phyloP scores from a whole-genome alignment of 1,284 basidiomycete genomes.

The Ceratobasidium sp. region DNA sequence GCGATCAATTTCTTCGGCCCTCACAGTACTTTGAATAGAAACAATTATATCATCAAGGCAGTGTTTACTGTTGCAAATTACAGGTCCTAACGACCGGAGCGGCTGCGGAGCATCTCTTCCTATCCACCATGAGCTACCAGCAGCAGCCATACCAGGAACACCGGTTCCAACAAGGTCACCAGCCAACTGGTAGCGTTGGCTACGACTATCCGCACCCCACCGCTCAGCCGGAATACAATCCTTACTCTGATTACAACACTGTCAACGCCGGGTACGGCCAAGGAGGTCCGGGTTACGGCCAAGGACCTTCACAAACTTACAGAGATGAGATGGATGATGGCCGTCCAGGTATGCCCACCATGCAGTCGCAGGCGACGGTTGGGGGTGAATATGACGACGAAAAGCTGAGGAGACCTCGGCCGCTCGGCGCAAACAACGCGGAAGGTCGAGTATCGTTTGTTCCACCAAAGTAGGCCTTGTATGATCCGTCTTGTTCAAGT shows the following conservation, averaged over 20 bases:
- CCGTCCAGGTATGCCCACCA: conserved; percentile 24
- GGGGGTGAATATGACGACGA: conserved; percentile 3
- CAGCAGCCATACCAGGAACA: conserved; percentile 22
- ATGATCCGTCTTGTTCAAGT: not conserved
- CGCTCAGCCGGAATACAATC: conserved; percentile 27
- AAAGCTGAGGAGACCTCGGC: conserved; percentile 8
- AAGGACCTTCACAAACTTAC: conserved; percentile 1
- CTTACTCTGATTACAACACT: conserved; percentile 31
- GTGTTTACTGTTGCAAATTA: conserved; percentile 35
- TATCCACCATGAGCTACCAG: conserved; percentile 34
- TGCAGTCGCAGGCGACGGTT: conserved; percentile 32
- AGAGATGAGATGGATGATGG: conserved; percentile 29
- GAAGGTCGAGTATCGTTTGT: conserved; percentile 26
- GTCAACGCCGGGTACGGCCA: conserved; percentile 28
- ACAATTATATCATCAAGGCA: conserved; percentile 24
- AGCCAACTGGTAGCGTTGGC: conserved; percentile 32
- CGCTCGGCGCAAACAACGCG: not conserved
- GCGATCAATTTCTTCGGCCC: not conserved
- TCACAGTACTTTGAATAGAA: conserved; percentile 11
- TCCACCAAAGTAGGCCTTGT: conserved; percentile 27
- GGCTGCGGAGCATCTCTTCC: conserved; percentile 35
- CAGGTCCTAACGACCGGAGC: conserved; percentile 6
- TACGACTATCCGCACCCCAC: conserved; percentile 25
- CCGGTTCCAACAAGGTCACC: conserved; percentile 33
- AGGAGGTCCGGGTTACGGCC: not conserved